phyloP scores from a whole-genome alignment of 108 stramenopile genomes.

The Seminavis robusta region DNA sequence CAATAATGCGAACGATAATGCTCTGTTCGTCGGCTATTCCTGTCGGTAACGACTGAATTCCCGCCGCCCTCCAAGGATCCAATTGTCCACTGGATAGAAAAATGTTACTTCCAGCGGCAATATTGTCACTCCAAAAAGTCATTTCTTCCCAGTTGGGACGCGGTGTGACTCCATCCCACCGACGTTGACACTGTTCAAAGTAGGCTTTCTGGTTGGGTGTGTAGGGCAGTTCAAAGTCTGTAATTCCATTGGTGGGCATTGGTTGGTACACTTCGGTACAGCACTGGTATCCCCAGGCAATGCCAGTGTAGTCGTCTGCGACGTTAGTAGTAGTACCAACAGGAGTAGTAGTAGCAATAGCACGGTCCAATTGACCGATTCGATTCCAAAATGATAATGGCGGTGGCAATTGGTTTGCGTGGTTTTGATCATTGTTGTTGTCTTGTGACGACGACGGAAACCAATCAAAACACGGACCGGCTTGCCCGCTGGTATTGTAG shows the following conservation, averaged over 20 bases:
- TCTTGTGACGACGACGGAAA: too few species aligned
- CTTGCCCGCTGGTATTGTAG: constrained; percentile 33
- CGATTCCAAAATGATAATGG: neutral
- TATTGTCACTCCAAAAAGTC: constrained; percentile 22
- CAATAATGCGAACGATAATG: constrained; percentile 25
- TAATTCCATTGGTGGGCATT: constrained; percentile 34
- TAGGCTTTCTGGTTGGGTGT: constrained; percentile 23
- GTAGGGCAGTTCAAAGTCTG: constrained; percentile 34
- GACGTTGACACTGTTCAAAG: constrained; percentile 13
- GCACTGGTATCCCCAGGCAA: constrained; percentile 34
- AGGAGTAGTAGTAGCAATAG: too few species aligned
- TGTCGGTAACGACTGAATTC: constrained; percentile 17
- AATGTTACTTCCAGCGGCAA: constrained; percentile 24
- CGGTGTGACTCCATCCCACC: constrained; percentile 21
- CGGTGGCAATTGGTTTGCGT: neutral
- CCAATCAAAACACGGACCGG: constrained; percentile 24
- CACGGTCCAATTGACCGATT: too few species aligned
- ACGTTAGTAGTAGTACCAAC: too few species aligned
- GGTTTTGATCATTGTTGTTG: too few species aligned
- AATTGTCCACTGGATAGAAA: constrained; percentile 34
- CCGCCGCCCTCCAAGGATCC: constrained; percentile 35
- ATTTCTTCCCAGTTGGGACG: constrained; percentile 39
- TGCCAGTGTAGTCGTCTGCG: constrained; percentile 9
- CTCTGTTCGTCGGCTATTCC: constrained; percentile 13
- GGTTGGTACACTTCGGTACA: constrained; percentile 41